Conservation (phyloP, 2,329 filamentous ascomycete genomes). For the Cercospora nicotianae region DNA sequence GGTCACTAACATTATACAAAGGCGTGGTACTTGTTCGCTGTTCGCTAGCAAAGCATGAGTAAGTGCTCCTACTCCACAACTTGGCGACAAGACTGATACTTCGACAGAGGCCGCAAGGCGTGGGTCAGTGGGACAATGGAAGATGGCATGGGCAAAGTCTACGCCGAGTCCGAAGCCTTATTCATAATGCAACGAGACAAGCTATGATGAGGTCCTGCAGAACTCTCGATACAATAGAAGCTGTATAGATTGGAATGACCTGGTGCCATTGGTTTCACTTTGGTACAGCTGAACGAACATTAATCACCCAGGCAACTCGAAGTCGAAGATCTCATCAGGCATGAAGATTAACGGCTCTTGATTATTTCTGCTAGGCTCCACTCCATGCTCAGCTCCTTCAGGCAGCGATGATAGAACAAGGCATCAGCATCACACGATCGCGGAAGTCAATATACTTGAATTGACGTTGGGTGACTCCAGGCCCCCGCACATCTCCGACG, state of each 20-base stretch:
- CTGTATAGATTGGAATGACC: not conserved
- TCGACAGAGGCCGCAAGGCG: slow-evolving; percentile 14
- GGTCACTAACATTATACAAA: not conserved
- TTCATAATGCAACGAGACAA: slow-evolving; percentile 14
- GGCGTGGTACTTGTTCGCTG: slow-evolving; percentile 16
- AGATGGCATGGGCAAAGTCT: slow-evolving; percentile 17
- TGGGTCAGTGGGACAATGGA: slow-evolving; percentile 19
- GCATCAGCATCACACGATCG: not conserved
- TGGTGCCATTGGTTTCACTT: not conserved
- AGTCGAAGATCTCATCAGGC: not conserved
- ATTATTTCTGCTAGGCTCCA: not conserved
- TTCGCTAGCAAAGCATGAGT: slow-evolving; percentile 8
- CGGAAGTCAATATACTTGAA: not conserved
- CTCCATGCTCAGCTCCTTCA: not conserved
- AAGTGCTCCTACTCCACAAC: not conserved
- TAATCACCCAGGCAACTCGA: not conserved
- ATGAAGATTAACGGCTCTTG: not conserved
- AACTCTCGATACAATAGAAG: not conserved
- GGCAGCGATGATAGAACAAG: not conserved
- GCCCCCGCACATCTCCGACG: not conserved
- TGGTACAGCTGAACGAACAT: not conserved
- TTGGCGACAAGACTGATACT: too few species aligned
- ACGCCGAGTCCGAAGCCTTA: slow-evolving; percentile 8
- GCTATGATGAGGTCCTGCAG: not conserved
- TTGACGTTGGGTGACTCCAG: not conserved